Conservation (phyloP, 257 asterid species). For the Gentiana dahurica region DNA sequence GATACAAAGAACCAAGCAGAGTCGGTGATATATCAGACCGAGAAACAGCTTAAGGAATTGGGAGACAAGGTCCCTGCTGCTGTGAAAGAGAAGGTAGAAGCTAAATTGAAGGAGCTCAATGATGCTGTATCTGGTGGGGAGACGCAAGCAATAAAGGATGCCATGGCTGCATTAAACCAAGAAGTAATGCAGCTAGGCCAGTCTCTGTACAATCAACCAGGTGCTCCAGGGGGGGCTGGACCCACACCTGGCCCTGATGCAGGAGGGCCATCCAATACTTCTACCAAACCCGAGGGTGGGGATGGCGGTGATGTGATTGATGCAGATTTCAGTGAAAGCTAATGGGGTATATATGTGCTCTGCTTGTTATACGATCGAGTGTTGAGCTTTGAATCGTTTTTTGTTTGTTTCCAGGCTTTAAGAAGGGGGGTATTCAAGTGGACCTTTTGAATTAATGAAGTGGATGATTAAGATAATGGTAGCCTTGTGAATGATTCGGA, state of each 20-base stretch:
- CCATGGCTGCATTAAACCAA: slow-evolving; percentile 63
- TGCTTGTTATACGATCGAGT: too few relatives aligned
- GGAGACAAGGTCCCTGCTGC: slow-evolving; percentile 61
- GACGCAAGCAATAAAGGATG: slow-evolving; percentile 56
- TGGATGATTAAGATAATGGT: too few relatives aligned
- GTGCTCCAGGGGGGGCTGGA: slow-evolving; percentile 32
- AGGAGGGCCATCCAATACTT: slow-evolving; percentile 13
- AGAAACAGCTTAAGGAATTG: slow-evolving; percentile 70
- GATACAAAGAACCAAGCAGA: slow-evolving; percentile 82
- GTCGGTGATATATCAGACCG: slow-evolving; percentile 66
- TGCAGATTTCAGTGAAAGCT: slow-evolving; percentile 67
- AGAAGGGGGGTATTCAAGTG: too few relatives aligned
- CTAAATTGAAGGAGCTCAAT: slow-evolving; percentile 43
- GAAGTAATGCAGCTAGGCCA: slow-evolving; percentile 82
- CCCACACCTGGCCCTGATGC: slow-evolving; percentile 30
- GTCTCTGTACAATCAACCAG: slow-evolving; percentile 58
- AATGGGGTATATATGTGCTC: slow-evolving; percentile 5
- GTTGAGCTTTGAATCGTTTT: too few relatives aligned
- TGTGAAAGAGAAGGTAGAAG: slow-evolving; percentile 53
- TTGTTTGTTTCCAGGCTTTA: too few relatives aligned
- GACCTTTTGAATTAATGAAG: too few relatives aligned
- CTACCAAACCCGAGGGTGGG: slow-evolving; percentile 31
- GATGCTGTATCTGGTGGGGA: slow-evolving; percentile 42
- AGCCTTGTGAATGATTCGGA: too few relatives aligned
- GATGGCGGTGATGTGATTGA: slow-evolving; percentile 59